Conservation (phyloP, 202 grass and related monocot species). For the Elaeis oleifera region DNA sequence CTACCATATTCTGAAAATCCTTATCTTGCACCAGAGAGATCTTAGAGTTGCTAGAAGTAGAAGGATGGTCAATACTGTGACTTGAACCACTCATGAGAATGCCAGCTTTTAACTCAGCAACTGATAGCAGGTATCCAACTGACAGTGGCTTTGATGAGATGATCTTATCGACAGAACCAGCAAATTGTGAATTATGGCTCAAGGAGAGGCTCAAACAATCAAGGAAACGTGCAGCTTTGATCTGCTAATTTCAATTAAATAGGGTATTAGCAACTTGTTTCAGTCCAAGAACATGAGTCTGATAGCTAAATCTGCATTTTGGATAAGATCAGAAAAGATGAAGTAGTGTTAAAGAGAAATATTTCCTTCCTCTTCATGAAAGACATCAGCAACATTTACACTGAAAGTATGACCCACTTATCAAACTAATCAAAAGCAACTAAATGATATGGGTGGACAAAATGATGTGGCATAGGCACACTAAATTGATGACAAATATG, state of each 20-base stretch:
- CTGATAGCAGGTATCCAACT: conserved; percentile 76
- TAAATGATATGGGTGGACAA: too few species aligned
- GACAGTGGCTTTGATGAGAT: conserved; percentile 71
- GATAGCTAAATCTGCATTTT: too few species aligned
- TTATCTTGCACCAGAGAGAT: conserved; percentile 56
- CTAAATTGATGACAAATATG: too few species aligned
- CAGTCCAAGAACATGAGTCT: conserved; percentile 1
- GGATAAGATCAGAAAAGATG: too few species aligned
- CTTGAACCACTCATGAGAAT: conserved; percentile 30
- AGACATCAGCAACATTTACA: too few species aligned
- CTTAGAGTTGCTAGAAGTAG: conserved; percentile 34
- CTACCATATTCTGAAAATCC: conserved; percentile 21
- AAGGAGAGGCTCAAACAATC: conserved; percentile 67
- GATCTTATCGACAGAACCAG: conserved; percentile 83
- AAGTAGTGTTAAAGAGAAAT: too few species aligned
- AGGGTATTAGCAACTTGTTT: conserved; percentile 22
- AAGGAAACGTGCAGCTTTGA: conserved; percentile 56
- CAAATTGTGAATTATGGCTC: conserved; percentile 70
- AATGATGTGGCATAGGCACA: too few species aligned
- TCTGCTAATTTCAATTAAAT: conserved; percentile 45
- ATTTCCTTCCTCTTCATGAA: too few species aligned
- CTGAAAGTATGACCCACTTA: too few species aligned
- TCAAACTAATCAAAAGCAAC: too few species aligned
- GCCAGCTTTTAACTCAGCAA: conserved; percentile 79
- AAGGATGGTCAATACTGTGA: conserved; percentile 30